Evolutionary conservation across 2,329 filamentous ascomycete genomes (phyloP), one percentile per base, ranked within the genome.

Genomic region (Alternaria sp.): DNA sequence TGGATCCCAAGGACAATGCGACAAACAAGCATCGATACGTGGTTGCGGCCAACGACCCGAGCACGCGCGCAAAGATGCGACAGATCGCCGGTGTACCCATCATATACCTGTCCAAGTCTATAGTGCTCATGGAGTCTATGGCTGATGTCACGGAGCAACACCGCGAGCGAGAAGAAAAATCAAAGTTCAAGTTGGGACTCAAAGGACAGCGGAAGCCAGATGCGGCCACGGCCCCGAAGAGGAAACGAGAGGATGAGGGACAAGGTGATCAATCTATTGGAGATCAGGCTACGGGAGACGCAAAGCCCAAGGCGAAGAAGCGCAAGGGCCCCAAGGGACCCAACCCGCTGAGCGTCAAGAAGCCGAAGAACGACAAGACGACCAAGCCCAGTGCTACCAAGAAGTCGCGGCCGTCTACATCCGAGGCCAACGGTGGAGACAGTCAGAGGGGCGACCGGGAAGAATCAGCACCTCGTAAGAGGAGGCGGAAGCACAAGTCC

Each of bases 121-220:
- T 96, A 57, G 92, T 95, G 88, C 89, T 91, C 59, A 85, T 92
- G 83, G 88, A 92, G 79, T 91, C 91, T 13, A 93, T 96, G 90
- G 89, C 91, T 17, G 86, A 84, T 43, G 86, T 86, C 57, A 91
- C 89, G 15, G 86, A 86, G 43, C 84, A 87, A 61, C 85, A 88
- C 50, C 86, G 90, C 64, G 86, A 90, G 55, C 84, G 84, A 62
- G 91, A 92, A 66, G 93, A 96, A 83, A 87, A 85, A 71, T 85
- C 84, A 60, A 96, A 96, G 81, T 92, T 94, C 74, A 86, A 89
- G 67, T 85, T 87, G 17, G 92, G 91, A 50, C 81, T 93, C 68
- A 90, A 87, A 78, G 83, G 74, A 12, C 82, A 68, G 69, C 71
- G 75, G 54, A 75, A 73, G 25, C 68, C 68, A 21, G 70, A 71